phyloP scores from a whole-genome alignment of 2,329 filamentous ascomycete species.

The Fusarium begoniae region DNA sequence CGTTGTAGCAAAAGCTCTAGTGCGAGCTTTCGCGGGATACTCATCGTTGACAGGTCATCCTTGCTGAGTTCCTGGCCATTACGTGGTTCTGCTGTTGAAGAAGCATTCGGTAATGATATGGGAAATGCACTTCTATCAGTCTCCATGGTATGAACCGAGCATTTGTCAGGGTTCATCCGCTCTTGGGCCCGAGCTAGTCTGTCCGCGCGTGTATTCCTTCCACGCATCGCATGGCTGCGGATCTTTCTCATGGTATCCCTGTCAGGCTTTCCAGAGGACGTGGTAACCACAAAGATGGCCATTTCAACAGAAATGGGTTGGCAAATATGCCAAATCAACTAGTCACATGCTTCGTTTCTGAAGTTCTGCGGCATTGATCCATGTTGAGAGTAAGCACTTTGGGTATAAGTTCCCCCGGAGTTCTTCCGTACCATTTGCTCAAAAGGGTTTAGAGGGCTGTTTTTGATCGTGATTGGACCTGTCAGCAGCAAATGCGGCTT shows the following conservation, averaged over 20 bases:
- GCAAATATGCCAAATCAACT: too few relatives aligned
- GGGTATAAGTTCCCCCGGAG: fast-evolving
- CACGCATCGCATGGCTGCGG: not conserved
- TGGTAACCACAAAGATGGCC: not conserved
- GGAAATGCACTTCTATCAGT: fast-evolving
- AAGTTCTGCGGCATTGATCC: fast-evolving
- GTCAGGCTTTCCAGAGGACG: not conserved
- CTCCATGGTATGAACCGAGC: fast-evolving
- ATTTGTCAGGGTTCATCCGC: fast-evolving
- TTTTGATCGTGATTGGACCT: fast-evolving
- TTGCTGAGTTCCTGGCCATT: fast-evolving
- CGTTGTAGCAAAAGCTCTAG: not conserved
- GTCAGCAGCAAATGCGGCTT: fast-evolving
- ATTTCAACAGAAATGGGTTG: fast-evolving
- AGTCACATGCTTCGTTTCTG: not conserved
- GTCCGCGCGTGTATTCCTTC: not conserved
- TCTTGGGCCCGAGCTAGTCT: not conserved
- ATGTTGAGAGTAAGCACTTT: not conserved
- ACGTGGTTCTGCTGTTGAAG: fast-evolving
- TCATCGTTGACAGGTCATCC: not conserved
- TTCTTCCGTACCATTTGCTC: not conserved
- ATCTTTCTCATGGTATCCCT: not conserved
- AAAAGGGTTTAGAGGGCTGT: fast-evolving
- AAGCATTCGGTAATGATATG: fast-evolving
- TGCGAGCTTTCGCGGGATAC: fast-evolving